Conservation (phyloP, 805 yeast species). For the Hanseniaspora osmophila region DNA sequence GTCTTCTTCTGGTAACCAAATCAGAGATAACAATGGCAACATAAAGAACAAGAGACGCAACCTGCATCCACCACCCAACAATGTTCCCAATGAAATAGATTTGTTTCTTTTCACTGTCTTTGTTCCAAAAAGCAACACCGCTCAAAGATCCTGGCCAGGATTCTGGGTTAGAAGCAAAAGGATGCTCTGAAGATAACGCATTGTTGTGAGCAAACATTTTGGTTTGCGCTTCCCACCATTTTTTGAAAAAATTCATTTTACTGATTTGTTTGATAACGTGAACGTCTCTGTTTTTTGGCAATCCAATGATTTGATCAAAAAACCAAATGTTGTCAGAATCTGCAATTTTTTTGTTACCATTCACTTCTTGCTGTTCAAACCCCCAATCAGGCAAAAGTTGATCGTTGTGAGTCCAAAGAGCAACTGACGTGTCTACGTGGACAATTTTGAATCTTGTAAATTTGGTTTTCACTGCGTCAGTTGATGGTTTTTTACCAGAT, state of each 20-base stretch:
- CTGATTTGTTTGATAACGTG: constrained; percentile 53
- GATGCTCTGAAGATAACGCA: constrained; percentile 74
- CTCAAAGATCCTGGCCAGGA: constrained; percentile 81
- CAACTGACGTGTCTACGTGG: constrained; percentile 79
- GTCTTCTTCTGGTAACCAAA: constrained; percentile 65
- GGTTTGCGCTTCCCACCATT: constrained; percentile 81
- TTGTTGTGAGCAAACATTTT: constrained; percentile 90
- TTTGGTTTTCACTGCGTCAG: constrained; percentile 36
- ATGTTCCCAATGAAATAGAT: constrained; percentile 84
- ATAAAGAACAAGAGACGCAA: constrained; percentile 45
- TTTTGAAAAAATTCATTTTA: constrained; percentile 57
- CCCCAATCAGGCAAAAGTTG: constrained; percentile 90
- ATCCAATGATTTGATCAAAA: constrained; percentile 52
- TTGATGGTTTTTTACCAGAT: constrained; percentile 35
- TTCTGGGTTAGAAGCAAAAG: constrained; percentile 85
- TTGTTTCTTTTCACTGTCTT: constrained; percentile 48
- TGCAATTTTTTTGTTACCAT: constrained; percentile 74
- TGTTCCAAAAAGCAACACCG: constrained; percentile 96
- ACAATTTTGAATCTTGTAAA: constrained; percentile 54
- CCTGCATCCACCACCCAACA: constrained; percentile 82
- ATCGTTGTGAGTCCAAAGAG: constrained; percentile 87
- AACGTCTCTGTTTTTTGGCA: constrained; percentile 49
- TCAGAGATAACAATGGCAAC: constrained; percentile 57
- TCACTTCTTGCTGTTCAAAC: constrained; percentile 78
- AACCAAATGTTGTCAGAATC: constrained; percentile 64